phyloP scores from a whole-genome alignment of 768 basidiomycete genomes.

The Pilatotrama ljubarskyi region DNA sequence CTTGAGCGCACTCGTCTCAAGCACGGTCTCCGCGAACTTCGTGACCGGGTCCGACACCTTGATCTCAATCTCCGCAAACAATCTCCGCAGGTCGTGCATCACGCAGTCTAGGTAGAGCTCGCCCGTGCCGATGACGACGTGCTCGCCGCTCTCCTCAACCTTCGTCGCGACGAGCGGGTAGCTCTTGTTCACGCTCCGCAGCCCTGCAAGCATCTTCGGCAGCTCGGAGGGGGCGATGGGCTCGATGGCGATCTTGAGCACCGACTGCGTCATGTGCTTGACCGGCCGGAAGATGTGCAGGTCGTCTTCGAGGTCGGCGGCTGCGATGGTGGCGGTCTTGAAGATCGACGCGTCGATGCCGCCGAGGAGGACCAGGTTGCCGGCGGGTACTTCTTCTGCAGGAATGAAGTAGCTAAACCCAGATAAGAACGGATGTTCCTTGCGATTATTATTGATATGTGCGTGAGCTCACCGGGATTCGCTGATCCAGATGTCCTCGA shows the following conservation, averaged over 20 bases:
- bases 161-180: conserved; percentile 94
- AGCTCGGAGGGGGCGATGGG: conserved; percentile 97
- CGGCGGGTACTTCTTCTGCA: conserved; percentile 83
- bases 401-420: conserved; percentile 81
- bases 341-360: conserved; percentile 94
- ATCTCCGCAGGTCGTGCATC: conserved; percentile 88
- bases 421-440: neutral
- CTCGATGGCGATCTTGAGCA: conserved; percentile 97
- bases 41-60: conserved; percentile 99
- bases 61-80: conserved; percentile 99
- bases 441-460: neutral
- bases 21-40: conserved; percentile 96
- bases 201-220: conserved; percentile 96
- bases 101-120: conserved; percentile 96
- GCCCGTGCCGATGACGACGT: conserved; percentile 94
- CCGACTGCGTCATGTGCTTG: conserved; percentile 95
- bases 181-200: conserved; percentile 96
- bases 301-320: conserved; percentile 75
- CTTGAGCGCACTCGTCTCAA: conserved; percentile 96
- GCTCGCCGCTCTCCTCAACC: conserved; percentile 98
- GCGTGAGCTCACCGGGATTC: conserved; percentile 73
- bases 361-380: conserved; percentile 89
- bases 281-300: conserved; percentile 94
- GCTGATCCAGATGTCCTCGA: conserved; percentile 89
- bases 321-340: conserved; percentile 89